Evolutionary conservation across 73 alveolate genomes (phyloP), one percentile per base, ranked within the genome.

Genomic region (Paramecium pentaurelia): DNA sequence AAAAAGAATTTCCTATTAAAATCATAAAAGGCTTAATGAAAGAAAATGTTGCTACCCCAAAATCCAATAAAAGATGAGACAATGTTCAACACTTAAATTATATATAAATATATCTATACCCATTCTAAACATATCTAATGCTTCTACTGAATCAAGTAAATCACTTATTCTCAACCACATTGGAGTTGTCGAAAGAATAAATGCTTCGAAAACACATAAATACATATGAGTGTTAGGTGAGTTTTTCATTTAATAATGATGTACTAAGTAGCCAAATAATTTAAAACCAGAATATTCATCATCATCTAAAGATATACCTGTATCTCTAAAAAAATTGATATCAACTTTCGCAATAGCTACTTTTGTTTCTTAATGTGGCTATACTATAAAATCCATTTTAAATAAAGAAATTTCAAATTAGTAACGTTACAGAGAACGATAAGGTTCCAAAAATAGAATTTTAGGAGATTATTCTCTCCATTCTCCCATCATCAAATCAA

Each of bases 401-500:
- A 45, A 80, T 27, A 80, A 30, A 25, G 91, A 80, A 1, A 80
- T 49, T 34, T 80, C 91, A 27, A 80, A 80, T 80, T 80, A 37
- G 27, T 80, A 49, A 27, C 91, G 49, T 80, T 45, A 14, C 1
- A 80, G 75, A 8, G 77, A 80, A 20, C 75, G 71, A 45, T 27
- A 42, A 27, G 71, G 75, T 27, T 80, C 91, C 12, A 42, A 18
- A 36, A 80, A 80, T 22, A 80, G 45, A 10, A 80, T 80, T 12
- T 80, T 49, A 3, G 91, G 91, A 80, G 77, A 27, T 47, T 80
- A 80, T 6, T 11, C 22, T 80, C 91, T 80, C 91, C 91, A 80
- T 38, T 80, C 91, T 27, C 34, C 49, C 91, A 80, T 80, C 91
- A 80, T 80, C 9, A 80, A 25, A 47, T 80, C 91, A 80, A 80